phyloP scores from a whole-genome alignment of 75 land plant genomes.

The Picea sitchensis region DNA sequence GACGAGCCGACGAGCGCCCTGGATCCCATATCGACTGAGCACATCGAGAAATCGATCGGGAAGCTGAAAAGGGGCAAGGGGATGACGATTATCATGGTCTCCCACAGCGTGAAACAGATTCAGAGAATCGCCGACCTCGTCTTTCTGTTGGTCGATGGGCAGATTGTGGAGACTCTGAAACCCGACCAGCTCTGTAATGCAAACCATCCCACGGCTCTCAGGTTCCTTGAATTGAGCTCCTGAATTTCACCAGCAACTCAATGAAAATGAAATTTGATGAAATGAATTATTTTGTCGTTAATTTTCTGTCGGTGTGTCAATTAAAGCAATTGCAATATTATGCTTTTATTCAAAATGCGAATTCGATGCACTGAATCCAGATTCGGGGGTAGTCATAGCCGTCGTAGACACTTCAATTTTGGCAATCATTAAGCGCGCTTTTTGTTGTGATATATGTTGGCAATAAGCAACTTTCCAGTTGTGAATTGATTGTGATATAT shows the following conservation, averaged over 20 bases:
- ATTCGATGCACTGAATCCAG: too few relatives aligned
- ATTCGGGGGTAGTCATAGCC: too few relatives aligned
- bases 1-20: slow-evolving; percentile 96
- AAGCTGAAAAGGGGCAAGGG: slow-evolving; percentile 51
- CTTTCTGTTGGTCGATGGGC: slow-evolving; percentile 71
- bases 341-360: too few relatives aligned
- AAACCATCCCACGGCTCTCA: slow-evolving; percentile 75
- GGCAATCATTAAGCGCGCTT: too few relatives aligned
- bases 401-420: too few relatives aligned
- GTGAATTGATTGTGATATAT: too few relatives aligned
- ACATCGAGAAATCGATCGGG: slow-evolving; percentile 77
- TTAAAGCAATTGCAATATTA: slow-evolving; percentile 18
- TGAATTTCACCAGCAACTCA: neutral
- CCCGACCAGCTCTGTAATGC: slow-evolving; percentile 63
- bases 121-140: slow-evolving; percentile 79
- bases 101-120: slow-evolving; percentile 94
- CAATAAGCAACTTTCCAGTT: too few relatives aligned
- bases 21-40: slow-evolving; percentile 87
- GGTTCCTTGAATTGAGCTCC: slow-evolving; percentile 64
- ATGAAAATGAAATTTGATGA: too few relatives aligned
- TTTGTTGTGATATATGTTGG: too few relatives aligned
- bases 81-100: slow-evolving; percentile 78
- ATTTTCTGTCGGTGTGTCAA: too few relatives aligned
- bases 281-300: too few relatives aligned
- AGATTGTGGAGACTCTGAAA: slow-evolving; percentile 69